Conservation (phyloP, 2,329 filamentous ascomycete species). For the Aureobasidium mangrovei region DNA sequence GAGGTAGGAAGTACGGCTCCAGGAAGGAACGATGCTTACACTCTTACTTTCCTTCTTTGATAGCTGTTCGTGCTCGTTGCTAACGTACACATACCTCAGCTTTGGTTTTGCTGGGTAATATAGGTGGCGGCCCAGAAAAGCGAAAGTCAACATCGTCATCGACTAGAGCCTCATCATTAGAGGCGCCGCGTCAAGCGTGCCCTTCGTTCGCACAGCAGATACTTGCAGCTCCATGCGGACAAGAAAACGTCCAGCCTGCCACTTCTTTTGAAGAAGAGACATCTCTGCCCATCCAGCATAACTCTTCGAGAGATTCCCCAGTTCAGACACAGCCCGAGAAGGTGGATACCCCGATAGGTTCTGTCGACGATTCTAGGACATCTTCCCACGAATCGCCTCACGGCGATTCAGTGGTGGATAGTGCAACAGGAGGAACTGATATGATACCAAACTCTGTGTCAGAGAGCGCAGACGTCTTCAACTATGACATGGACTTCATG, state of each 20-base stretch:
- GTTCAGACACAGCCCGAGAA: conserved; percentile 1
- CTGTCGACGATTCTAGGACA: not conserved
- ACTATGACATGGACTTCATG: conserved; percentile 12
- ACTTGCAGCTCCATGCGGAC: not conserved
- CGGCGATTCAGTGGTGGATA: not conserved
- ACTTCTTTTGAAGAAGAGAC: not conserved
- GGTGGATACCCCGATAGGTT: conserved; percentile 1
- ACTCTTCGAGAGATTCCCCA: not conserved
- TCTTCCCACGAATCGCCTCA: conserved; percentile 1
- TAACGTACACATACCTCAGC: not conserved
- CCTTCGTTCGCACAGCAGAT: conserved; percentile 12
- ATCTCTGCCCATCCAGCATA: not conserved
- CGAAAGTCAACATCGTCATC: not conserved
- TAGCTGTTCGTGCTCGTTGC: not conserved
- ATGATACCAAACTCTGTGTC: not conserved
- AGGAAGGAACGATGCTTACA: not conserved
- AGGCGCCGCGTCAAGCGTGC: not conserved
- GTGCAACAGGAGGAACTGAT: not conserved
- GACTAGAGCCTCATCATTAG: not conserved
- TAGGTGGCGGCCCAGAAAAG: not conserved
- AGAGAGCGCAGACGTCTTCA: not conserved
- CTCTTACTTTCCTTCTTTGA: not conserved
- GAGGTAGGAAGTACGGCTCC: not conserved
- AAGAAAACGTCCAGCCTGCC: not conserved
- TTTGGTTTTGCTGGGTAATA: not conserved